Evolutionary conservation across 106 monocot species (phyloP).

Genomic region (Acorus gramineus): DNA sequence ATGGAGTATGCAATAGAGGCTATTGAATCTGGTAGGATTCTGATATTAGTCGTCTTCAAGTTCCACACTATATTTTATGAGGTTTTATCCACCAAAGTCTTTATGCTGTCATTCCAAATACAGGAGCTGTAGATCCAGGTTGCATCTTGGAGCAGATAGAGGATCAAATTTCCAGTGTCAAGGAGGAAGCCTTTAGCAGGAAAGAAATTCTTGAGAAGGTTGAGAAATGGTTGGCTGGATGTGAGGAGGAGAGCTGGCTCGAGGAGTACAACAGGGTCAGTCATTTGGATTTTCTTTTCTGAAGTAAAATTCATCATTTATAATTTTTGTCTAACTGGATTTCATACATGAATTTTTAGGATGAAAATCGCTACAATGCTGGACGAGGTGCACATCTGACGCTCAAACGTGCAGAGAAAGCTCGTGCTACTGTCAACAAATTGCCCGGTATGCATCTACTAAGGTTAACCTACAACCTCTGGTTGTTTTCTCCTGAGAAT

Average conservation of each 20-base stretch:
- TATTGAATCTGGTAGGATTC: conserved; percentile 32
- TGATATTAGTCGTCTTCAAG: neutral
- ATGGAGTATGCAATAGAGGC: conserved; percentile 27
- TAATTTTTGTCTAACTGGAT: too few species aligned
- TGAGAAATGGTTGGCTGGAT: conserved; percentile 61
- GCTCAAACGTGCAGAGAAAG: conserved; percentile 68
- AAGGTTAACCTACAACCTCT: neutral
- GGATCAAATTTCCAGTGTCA: conserved; percentile 37
- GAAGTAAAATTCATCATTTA: too few species aligned
- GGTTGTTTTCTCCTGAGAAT: neutral
- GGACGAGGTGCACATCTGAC: conserved; percentile 67
- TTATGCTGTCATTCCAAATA: neutral
- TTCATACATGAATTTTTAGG: neutral
- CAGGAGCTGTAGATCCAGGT: conserved; percentile 46
- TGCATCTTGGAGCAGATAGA: conserved; percentile 53
- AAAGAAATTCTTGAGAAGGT: conserved; percentile 76
- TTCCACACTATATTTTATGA: neutral
- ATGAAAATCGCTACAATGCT: conserved; percentile 63
- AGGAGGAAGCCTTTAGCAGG: conserved; percentile 68
- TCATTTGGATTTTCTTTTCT: conserved; percentile 1
- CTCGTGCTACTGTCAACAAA: conserved; percentile 64
- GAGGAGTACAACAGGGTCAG: conserved; percentile 81
- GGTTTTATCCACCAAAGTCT: neutral
- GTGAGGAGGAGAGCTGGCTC: conserved; percentile 73
- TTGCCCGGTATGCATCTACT: conserved; percentile 42